Evolutionary conservation across 1,139 yeast species (phyloP), one percentile per base, ranked within the genome.

Genomic region (Magnusiomyces suaveolens): DNA sequence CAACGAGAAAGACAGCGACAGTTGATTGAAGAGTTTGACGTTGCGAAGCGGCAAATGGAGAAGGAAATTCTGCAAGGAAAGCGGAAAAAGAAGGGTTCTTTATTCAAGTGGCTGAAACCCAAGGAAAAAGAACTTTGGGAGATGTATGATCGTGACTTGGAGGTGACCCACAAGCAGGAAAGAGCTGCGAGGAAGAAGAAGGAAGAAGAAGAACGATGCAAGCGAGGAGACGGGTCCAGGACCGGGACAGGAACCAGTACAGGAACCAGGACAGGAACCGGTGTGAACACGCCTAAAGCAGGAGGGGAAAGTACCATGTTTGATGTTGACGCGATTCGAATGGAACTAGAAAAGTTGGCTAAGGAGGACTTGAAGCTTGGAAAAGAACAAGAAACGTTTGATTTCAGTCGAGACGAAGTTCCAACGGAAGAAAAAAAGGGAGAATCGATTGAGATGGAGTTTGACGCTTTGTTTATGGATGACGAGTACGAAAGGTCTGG

Each of bases 71-170:
- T 55, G 20, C 66, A 64, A 54, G 63, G 63, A 21, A 66, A 64
- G 47, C 63, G 66, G 50, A 72, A 74, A 60, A 72, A 74, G 62
- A 73, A 62, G 53, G 56, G 60, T 46, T 58, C 61, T 44, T 70
- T 67, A 48, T 62, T 65, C 57, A 62, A 69, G 38, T 79, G 88
- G 83, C 79, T 86, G 69, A 81, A 79, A 60, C 89, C 92, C 2
- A 84, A 85, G 67, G 82, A 82, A 73, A 86, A 80, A 69, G 87
- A 80, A 63, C 89, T 97, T 96, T 88, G 88, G 96, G 90, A 83
- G 54, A 79, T 82, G 65, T 82, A 83, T 60, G 71, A 69, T 75
- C 59, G 61, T 53, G 63, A 44, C 46, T 47, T 46, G 41, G 61
- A 50, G 54, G 52, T 58, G 47, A 60, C 43, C 32, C 55, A 55